A percentile compares a stretch with the other conserved stretches of the same genome.
Evolutionary conservation across 306 rosid genomes (phyloP).

Genomic region (Corylus heterophylla): DNA sequence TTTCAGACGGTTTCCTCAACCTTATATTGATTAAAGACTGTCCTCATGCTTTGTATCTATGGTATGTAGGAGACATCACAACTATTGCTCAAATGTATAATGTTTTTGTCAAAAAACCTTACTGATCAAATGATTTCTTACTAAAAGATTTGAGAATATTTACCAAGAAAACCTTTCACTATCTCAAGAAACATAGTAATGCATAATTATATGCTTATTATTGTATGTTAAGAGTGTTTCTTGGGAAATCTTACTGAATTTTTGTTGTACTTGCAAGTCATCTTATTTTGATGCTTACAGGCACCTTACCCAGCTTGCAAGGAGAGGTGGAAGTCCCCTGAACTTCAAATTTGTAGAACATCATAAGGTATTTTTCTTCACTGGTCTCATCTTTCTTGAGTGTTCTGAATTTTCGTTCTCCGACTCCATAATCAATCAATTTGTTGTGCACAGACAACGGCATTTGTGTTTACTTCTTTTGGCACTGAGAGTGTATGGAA

Average conservation of each 20-base stretch:
- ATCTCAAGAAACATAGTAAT: conserved; percentile 9
- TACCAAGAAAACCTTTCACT: conserved; percentile 7
- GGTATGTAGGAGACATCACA: conserved; percentile 41
- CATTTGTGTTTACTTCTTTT: conserved; percentile 72
- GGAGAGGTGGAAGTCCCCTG: conserved; percentile 79
- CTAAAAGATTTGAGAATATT: background rate
- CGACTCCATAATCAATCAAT: background rate
- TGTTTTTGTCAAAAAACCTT: conserved; percentile 8
- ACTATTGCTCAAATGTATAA: background rate
- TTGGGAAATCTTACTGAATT: background rate
- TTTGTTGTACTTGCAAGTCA: conserved; percentile 5
- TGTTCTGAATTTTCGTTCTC: background rate
- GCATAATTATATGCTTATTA: conserved; percentile 6
- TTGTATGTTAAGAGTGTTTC: background rate
- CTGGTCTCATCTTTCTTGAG: background rate
- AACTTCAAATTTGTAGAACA: conserved; percentile 87
- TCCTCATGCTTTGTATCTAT: conserved; percentile 76
- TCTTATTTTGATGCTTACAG: conserved; percentile 35
- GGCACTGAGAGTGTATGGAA: conserved; percentile 89
- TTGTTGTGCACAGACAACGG: conserved; percentile 58
- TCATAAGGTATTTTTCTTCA: conserved; percentile 60
- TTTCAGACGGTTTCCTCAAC: conserved; percentile 90
- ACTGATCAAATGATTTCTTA: conserved; percentile 4
- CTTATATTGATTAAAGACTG: conserved; percentile 82
- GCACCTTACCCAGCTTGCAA: conserved; percentile 88